Percentiles rank a stretch among this genome's conserved stretches.
phyloP scores from a whole-genome alignment of 2,329 filamentous ascomycete species.

The Rhynchosporium secalis region DNA sequence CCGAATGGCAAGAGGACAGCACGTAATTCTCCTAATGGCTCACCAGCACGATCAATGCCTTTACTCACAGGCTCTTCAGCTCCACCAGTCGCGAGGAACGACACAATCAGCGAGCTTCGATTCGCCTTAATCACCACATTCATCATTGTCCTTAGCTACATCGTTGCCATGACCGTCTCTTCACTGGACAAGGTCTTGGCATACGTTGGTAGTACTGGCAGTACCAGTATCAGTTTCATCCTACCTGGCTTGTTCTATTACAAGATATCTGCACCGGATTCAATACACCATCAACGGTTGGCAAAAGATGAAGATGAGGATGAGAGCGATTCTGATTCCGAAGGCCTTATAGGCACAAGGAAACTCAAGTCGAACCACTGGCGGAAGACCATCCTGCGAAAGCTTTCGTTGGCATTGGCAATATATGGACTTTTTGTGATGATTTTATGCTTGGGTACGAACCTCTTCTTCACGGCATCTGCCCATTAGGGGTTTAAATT shows the following conservation, averaged over 20 bases:
- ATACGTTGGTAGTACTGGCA: constrained; percentile 92
- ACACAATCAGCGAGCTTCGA: constrained; percentile 78
- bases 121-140: constrained; percentile 87
- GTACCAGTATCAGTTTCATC: constrained; percentile 95
- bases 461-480: constrained; percentile 70
- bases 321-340: constrained; percentile 56
- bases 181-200: constrained; percentile 89
- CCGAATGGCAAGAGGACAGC: constrained; percentile 50
- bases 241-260: constrained; percentile 96
- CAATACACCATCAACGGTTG: constrained; percentile 79
- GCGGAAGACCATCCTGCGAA: constrained; percentile 63
- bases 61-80: constrained; percentile 48
- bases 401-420: constrained; percentile 71
- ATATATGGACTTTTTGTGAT: constrained; percentile 87
- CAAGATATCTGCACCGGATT: constrained; percentile 92
- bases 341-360: constrained; percentile 34
- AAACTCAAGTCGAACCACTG: constrained; percentile 33
- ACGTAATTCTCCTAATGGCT: constrained; percentile 40
- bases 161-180: constrained; percentile 86
- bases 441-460: constrained; percentile 82
- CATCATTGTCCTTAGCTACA: constrained; percentile 82
- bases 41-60: constrained; percentile 43
- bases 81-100: constrained; percentile 49
- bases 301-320: constrained; percentile 88
- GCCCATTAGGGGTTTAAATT: constrained; percentile 51